Conservation (phyloP, 1,284 basidiomycete species). For the Tetrapyrgos nigripes region DNA sequence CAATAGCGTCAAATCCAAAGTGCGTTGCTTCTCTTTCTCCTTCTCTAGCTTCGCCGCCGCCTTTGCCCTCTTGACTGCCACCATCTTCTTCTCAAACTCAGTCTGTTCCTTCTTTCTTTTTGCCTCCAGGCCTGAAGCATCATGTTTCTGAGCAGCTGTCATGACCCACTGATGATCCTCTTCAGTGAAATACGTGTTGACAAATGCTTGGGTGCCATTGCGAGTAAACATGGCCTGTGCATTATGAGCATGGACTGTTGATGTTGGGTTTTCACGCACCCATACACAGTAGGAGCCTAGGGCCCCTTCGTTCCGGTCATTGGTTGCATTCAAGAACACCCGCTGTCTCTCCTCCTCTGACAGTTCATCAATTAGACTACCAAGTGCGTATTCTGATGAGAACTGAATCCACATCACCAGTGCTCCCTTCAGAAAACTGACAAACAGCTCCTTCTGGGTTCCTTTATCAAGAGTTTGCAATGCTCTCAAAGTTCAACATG, state of each 20-base stretch:
- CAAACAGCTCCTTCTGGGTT: conserved; percentile 29
- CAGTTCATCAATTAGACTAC: conserved; percentile 38
- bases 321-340: conserved; percentile 38
- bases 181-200: conserved; percentile 24
- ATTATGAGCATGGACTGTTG: conserved; percentile 29
- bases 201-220: conserved; percentile 30
- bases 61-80: conserved; percentile 10
- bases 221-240: conserved; percentile 28
- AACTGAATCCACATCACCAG: conserved; percentile 36
- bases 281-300: conserved; percentile 30
- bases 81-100: conserved; percentile 7
- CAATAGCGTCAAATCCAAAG: conserved; percentile 4
- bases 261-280: conserved; percentile 22
- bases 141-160: conserved; percentile 13
- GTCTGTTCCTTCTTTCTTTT: conserved; percentile 6
- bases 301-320: conserved; percentile 41
- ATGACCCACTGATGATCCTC: conserved; percentile 25
- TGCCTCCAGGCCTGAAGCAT: conserved; percentile 16
- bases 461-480: conserved; percentile 29
- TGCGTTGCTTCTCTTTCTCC: background rate
- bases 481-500: conserved; percentile 27
- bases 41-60: background rate
- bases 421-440: conserved; percentile 34
- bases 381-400: conserved; percentile 37
- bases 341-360: conserved; percentile 28